Evolutionary conservation across 2,329 filamentous ascomycete genomes (phyloP).

Genomic region (Xylariales sp.): DNA sequence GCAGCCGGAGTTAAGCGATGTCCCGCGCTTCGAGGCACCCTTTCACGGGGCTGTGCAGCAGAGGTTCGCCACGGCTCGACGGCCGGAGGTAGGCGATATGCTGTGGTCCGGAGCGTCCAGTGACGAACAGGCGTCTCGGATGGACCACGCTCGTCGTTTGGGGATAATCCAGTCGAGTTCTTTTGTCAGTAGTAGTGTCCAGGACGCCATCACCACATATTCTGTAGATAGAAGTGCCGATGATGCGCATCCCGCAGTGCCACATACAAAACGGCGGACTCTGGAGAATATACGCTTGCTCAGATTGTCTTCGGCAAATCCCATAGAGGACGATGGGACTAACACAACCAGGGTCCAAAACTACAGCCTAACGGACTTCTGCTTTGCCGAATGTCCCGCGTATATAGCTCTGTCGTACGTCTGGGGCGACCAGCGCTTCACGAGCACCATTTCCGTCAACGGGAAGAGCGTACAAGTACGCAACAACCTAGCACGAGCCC

Average conservation of each 20-base stretch:
- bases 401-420: constrained; percentile 32
- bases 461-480: constrained; percentile 13
- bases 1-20: background rate
- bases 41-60: too few species aligned
- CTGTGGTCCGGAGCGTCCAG: background rate
- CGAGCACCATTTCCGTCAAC: constrained; percentile 22
- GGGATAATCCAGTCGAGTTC: too few species aligned
- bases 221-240: background rate
- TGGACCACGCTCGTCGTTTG: too few species aligned
- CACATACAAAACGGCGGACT: background rate
- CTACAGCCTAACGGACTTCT: constrained; percentile 17
- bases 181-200: background rate
- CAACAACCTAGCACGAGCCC: constrained; percentile 20
- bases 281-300: constrained; percentile 21
- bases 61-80: too few species aligned
- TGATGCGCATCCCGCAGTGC: background rate
- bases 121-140: background rate
- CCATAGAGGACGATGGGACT: too few species aligned
- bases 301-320: background rate
- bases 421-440: constrained; percentile 26
- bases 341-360: background rate
- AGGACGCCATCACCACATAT: background rate
- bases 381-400: constrained; percentile 5
- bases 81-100: too few species aligned
- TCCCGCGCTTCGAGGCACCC: background rate